A percentile compares a stretch with the other conserved stretches of the same genome.
Evolutionary conservation across 345 rosid species (phyloP).

Genomic region (Camelina sativa): DNA sequence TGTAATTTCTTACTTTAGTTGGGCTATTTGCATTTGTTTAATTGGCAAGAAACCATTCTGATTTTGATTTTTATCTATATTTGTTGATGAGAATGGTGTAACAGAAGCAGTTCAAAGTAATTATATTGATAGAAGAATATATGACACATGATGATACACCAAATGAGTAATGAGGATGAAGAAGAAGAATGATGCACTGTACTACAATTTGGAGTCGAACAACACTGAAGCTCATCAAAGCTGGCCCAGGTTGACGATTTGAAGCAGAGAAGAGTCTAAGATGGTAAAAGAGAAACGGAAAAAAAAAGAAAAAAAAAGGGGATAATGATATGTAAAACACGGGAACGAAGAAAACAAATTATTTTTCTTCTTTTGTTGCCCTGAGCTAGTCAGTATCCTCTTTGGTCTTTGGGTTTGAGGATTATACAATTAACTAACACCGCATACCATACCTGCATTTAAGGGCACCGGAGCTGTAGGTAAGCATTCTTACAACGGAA

Average conservation of each 20-base stretch:
- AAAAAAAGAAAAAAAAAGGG: background rate
- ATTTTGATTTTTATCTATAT: constrained; percentile 2
- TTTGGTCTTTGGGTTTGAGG: background rate
- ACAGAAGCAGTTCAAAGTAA: constrained; percentile 13
- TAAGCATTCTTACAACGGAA: constrained; percentile 54
- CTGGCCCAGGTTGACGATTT: constrained; percentile 44
- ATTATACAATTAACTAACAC: constrained; percentile 49
- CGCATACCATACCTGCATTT: constrained; percentile 53
- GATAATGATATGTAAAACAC: constrained; percentile 11
- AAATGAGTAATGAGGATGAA: constrained; percentile 25
- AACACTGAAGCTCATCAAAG: constrained; percentile 44
- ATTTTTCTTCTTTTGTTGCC: constrained; percentile 33
- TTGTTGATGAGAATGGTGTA: constrained; percentile 13
- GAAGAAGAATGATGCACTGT: constrained; percentile 31
- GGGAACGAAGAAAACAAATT: constrained; percentile 35
- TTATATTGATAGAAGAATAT: constrained; percentile 39
- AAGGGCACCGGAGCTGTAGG: constrained; percentile 59
- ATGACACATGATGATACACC: constrained; percentile 42
- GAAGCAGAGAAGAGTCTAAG: constrained; percentile 23
- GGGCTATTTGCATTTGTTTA: constrained; percentile 33
- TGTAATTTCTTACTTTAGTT: constrained; percentile 29
- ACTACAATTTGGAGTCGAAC: constrained; percentile 40
- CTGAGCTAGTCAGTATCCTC: constrained; percentile 27
- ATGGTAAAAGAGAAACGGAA: constrained; percentile 25
- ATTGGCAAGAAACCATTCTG: constrained; percentile 22